Evolutionary conservation across 1,139 yeast genomes (phyloP), one percentile per base, ranked within the genome.

Genomic region (Entelexis sorbosivorans): DNA sequence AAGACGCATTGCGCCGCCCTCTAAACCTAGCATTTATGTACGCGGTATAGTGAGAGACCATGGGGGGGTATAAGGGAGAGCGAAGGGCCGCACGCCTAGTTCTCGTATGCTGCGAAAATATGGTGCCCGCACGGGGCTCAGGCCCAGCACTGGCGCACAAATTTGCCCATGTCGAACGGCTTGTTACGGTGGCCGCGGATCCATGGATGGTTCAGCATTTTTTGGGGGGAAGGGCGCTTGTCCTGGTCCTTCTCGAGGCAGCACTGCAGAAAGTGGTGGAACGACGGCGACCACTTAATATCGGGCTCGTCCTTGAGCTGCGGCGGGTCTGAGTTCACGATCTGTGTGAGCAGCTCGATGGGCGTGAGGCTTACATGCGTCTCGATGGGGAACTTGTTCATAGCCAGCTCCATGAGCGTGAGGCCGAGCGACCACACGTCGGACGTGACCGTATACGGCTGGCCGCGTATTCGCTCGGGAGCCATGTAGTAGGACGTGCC

Each of bases 401-500:
- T 81, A 1, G 97, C 96, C 29, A 89, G 96, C 65, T 91, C 98
- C 64, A 91, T 72, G 49, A 91, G 68, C 0, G 97, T 88, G 55
- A 91, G 72, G 0, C 98, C 98, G 34, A 91, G 69, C 1, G 96
- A 88, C 98, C 98, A 91, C 17, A 91, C 91, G 64, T 91, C 98
- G 60, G 94, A 82, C 2, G 95, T 85, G 3, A 89, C 96, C 13
- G 95, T 82, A 63, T 91, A 91, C 1, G 96, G 91, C 62, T 87
- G 89, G 33, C 96, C 96, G 71, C 85, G 86, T 45, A 91, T 88
- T 61, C 98, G 75, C 66, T 91, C 98, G 0, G 98, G 98, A 0
- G 97, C 97, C 98, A 91, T 91, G 66, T 91, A 91, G 65, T 86
- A 89, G 22, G 94, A 89, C 0, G 98, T 91, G 0, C 98, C 98